Conservation (phyloP, 768 basidiomycete genomes). For the Crepidotus variabilis region DNA sequence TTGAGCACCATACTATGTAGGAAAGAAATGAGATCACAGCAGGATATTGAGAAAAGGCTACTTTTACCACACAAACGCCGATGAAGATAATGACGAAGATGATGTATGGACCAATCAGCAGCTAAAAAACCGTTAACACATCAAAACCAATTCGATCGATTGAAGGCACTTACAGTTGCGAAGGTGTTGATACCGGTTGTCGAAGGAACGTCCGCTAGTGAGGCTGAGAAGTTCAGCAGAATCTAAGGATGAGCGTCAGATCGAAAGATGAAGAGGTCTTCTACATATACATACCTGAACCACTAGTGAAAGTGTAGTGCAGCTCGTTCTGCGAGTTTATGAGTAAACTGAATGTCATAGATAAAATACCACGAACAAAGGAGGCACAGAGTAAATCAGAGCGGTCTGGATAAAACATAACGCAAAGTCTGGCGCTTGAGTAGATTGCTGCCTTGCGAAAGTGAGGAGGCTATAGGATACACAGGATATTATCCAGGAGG, state of each 20-base stretch:
- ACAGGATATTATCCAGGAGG: slow-evolving; percentile 31
- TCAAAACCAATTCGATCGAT: neutral
- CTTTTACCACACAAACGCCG: slow-evolving; percentile 15
- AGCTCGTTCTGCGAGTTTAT: slow-evolving; percentile 9
- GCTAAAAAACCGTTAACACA: neutral
- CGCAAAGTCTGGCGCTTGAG: slow-evolving; percentile 13
- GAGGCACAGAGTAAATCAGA: slow-evolving; percentile 29
- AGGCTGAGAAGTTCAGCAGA: slow-evolving; percentile 14
- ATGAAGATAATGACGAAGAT: slow-evolving; percentile 15
- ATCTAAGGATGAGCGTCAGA: slow-evolving; percentile 9
- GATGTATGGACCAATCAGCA: slow-evolving; percentile 17
- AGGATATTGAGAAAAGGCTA: neutral
- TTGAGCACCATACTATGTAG: slow-evolving; percentile 10
- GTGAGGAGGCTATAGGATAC: slow-evolving; percentile 30
- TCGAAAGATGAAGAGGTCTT: neutral
- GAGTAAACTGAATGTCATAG: neutral
- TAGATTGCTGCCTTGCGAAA: slow-evolving; percentile 27
- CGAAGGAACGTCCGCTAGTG: slow-evolving; percentile 7
- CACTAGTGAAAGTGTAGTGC: slow-evolving; percentile 19
- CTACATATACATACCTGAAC: slow-evolving; percentile 12
- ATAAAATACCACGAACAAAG: slow-evolving; percentile 12
- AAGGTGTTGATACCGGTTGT: slow-evolving; percentile 8
- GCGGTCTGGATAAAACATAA: slow-evolving; percentile 30
- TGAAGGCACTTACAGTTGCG: slow-evolving; percentile 3
- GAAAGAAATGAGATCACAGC: neutral